phyloP scores from a whole-genome alignment of 768 basidiomycete species.

The Amylocystis lapponica region DNA sequence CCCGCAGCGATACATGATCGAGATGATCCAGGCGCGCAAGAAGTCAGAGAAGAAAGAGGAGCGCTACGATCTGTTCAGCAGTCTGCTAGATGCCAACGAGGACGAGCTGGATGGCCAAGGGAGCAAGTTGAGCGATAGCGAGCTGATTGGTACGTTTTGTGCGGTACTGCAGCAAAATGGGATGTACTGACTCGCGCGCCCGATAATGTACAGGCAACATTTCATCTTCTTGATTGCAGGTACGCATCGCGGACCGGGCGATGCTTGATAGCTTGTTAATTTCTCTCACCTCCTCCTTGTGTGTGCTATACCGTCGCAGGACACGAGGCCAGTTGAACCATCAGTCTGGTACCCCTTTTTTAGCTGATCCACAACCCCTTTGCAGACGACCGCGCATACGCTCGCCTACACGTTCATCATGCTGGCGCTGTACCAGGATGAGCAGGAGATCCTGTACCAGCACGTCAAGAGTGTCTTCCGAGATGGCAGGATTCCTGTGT shows the following conservation, averaged over 20 bases:
- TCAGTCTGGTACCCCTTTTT: background rate
- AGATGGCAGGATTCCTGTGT: conserved; percentile 23
- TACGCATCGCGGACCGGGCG: too few species aligned
- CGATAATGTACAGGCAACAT: conserved; percentile 34
- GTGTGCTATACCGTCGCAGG: conserved; percentile 3
- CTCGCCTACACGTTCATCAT: conserved; percentile 29
- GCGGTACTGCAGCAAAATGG: background rate
- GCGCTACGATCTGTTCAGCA: conserved; percentile 47
- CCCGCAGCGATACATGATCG: conserved; percentile 39
- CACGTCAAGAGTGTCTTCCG: conserved; percentile 22
- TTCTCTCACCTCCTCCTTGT: background rate
- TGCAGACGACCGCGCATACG: conserved; percentile 31
- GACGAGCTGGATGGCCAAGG: conserved; percentile 18
- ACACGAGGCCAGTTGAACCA: conserved; percentile 40
- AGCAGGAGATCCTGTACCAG: conserved; percentile 33
- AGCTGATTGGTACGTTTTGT: conserved; percentile 30
- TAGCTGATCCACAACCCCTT: background rate
- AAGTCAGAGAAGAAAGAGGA: conserved; percentile 30
- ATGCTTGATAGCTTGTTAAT: too few species aligned
- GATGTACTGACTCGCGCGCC: background rate
- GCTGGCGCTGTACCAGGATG: conserved; percentile 35
- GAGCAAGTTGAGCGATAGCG: conserved; percentile 36
- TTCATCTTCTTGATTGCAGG: conserved; percentile 46
- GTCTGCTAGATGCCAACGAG: conserved; percentile 45
- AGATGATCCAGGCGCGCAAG: conserved; percentile 47